These are phyloP conservation scores for Coemansia sp. DNA, from an alignment of 192 early-diverging fungal species.

Conservation along the genomic window DNA sequence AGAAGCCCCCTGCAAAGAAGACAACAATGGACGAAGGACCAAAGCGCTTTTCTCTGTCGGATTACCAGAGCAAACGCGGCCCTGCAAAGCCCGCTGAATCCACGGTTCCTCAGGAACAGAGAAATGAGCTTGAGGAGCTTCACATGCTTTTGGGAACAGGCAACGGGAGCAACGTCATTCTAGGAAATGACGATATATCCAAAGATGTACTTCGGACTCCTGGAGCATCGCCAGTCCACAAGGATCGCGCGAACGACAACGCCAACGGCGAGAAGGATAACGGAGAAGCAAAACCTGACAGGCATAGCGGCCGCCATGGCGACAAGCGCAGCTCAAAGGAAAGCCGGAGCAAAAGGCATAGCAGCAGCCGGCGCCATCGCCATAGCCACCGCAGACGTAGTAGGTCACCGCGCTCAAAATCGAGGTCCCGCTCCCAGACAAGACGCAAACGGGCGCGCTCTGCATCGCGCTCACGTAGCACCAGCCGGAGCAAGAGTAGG, in stretches of 20 bases:
- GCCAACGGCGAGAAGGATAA: slow-evolving; percentile 32
- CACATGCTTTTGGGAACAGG: slow-evolving; percentile 53
- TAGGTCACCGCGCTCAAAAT: slow-evolving; percentile 30
- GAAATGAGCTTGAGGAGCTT: slow-evolving; percentile 57
- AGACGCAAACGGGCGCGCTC: slow-evolving; percentile 11
- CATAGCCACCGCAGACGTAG: slow-evolving; percentile 34
- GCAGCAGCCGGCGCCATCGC: slow-evolving; percentile 5
- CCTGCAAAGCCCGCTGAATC: slow-evolving; percentile 33
- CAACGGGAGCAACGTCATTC: background rate
- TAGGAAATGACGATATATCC: background rate
- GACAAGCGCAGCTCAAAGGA: slow-evolving; percentile 28
- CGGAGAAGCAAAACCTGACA: slow-evolving; percentile 22
- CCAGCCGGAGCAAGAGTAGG: slow-evolving; percentile 17
- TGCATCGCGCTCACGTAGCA: slow-evolving; percentile 26
- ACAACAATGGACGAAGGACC: slow-evolving; percentile 45
- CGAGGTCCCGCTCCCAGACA: slow-evolving; percentile 15
- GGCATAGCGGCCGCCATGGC: slow-evolving; percentile 14
- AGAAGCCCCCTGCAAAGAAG: background rate
- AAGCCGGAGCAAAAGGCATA: slow-evolving; percentile 8
- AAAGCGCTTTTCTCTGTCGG: slow-evolving; percentile 56
- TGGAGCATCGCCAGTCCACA: slow-evolving; percentile 42
- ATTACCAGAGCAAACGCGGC: slow-evolving; percentile 55
- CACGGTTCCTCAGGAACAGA: slow-evolving; percentile 22
- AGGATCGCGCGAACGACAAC: background rate
- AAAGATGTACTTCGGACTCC: slow-evolving; percentile 39